Base-by-base conservation (phyloP, 2,329 filamentous ascomycete species). In the Pseudogymnoascus sp. region DNA sequence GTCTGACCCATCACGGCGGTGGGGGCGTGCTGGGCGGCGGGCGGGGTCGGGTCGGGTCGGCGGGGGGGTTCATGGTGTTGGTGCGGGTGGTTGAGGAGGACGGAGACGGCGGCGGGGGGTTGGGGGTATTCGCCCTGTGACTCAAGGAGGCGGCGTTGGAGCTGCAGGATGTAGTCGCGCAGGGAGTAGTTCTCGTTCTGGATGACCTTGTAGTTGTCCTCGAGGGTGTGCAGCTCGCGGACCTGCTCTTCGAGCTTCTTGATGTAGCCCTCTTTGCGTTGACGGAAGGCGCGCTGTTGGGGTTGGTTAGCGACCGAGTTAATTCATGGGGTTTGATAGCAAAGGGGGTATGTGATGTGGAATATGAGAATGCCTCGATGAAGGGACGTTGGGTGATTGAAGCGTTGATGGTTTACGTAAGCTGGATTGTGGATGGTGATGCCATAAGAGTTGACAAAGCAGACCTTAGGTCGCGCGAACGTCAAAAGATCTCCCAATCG, bases 251-350 rank as follows among this genome's bases (percentile, higher is more conserved):
- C 94, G 6, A 99, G 82, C 73, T 96, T 95, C 78, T 96, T 96
- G 74, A 99, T 99, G 74, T 99, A 97, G 50, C 90, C 90, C 75
- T 99, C 94, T 73, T 99, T 99, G 65, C 94, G 89, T 76, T 97
- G 92, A 41, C 94, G 90, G 76, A 99, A 99, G 41, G 94, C 94
- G 73, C 94, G 86, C 93, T 99, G 70, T 74, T 66, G 71, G 69
- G 67, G 67, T 63, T 12, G 39, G 64, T 67, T 65, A 69, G 61
- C 61, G 57, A 60, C 60, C 22, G 47, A 22, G 47, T 34, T 28
- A 59, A 34, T 16, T 32, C 32, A 14, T 18, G 25, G 25, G 38
- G n/a, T 14, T 54, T 35, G 37, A 30, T 57, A 57, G 50, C 28
- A 34, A 22, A 57, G 2, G 50, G 43, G 50, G 22, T 4, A 14